phyloP scores from a whole-genome alignment of 345 rosid species.

The Salix brachista region DNA sequence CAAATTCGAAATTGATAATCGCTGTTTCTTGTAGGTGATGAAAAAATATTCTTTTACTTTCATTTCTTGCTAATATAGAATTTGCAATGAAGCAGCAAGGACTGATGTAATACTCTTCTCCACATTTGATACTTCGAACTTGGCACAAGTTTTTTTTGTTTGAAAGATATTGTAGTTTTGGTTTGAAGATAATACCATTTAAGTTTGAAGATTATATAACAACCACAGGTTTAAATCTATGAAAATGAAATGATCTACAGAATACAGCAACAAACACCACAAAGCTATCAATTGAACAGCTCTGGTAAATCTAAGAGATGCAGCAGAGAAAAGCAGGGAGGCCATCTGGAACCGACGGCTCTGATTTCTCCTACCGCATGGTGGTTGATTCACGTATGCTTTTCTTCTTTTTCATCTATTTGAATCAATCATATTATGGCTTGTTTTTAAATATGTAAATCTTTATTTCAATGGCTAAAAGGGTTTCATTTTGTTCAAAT shows the following conservation, averaged over 20 bases:
- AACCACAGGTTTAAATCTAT: neutral
- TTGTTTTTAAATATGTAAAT: neutral
- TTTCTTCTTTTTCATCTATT: neutral
- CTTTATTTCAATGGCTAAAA: neutral
- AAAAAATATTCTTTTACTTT: neutral
- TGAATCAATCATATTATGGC: neutral
- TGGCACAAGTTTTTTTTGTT: neutral
- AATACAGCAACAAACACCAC: too few relatives aligned
- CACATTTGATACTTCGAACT: neutral
- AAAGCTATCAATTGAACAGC: too few relatives aligned
- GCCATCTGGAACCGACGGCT: slow-evolving; percentile 81
- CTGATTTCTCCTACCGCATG: slow-evolving; percentile 82
- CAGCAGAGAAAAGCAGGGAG: slow-evolving; percentile 31
- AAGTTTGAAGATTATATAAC: neutral
- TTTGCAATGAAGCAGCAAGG: neutral
- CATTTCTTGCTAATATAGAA: neutral
- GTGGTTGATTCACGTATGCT: slow-evolving; percentile 81
- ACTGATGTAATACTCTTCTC: neutral
- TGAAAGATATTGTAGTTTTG: neutral
- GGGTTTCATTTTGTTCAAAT: neutral
- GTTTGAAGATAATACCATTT: neutral
- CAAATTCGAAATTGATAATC: neutral
- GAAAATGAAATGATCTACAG: too few relatives aligned
- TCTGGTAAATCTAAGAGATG: slow-evolving; percentile 16
- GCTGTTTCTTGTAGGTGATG: neutral